Conservation (phyloP, 2,329 filamentous ascomycete genomes). For the Ceratocystis colombiana region DNA sequence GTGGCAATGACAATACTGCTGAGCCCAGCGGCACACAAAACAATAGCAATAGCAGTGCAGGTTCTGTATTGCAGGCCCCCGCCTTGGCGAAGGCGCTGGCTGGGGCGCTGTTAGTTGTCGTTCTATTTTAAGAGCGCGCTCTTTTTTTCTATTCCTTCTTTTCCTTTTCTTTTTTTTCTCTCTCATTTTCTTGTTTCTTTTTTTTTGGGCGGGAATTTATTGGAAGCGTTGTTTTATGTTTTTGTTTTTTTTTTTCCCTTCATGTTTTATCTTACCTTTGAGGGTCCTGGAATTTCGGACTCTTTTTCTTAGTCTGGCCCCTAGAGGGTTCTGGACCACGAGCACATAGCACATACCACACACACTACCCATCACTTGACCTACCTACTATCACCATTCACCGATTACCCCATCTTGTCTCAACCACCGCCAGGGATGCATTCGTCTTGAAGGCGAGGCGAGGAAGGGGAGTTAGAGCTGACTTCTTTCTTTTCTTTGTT, state of each 20-base stretch:
- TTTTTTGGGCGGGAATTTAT: neutral
- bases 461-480: neutral
- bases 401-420: neutral
- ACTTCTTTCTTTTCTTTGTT: neutral
- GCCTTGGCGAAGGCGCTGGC: neutral
- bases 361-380: too few species aligned
- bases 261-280: neutral
- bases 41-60: conserved; percentile 4
- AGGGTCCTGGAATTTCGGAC: neutral
- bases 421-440: neutral
- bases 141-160: neutral
- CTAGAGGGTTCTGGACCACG: conserved; percentile 5
- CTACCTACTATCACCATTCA: too few species aligned
- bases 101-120: conserved; percentile 4
- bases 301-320: neutral
- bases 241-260: neutral
- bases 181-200: neutral
- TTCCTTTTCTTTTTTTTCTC: neutral
- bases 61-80: conserved; percentile 7
- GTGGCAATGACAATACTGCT: conserved; percentile 23
- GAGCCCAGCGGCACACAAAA: conserved; percentile 25
- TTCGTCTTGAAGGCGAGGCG: neutral
- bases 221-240: conserved; percentile 13
- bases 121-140: conserved; percentile 7
- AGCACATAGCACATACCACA: neutral